These are phyloP conservation scores for Kwoniella shivajii DNA, from an alignment of 1,284 basidiomycete species.

Conservation along the genomic window DNA sequence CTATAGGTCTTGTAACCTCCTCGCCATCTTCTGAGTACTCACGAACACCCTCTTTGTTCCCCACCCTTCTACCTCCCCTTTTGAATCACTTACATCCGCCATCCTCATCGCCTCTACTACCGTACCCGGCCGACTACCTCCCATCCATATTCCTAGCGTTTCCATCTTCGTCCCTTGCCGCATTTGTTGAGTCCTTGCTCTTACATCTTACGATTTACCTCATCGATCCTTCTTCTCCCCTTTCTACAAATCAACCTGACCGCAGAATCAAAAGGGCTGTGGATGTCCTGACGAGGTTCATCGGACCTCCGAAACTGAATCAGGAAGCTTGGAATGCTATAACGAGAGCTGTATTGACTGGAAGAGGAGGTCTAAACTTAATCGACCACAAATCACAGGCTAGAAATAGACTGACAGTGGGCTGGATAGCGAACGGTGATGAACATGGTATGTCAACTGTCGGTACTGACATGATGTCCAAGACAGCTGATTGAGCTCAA, in stretches of 20 bases:
- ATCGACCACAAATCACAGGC: conserved; percentile 16
- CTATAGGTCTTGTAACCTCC: conserved; percentile 35
- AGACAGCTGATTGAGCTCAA: conserved; percentile 38
- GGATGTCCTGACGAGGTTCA: conserved; percentile 23
- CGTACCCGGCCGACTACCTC: conserved; percentile 58
- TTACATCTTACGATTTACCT: conserved; percentile 26
- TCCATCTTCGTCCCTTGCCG: conserved; percentile 53
- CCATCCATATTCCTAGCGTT: conserved; percentile 67
- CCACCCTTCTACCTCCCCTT: conserved; percentile 40
- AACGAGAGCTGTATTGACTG: conserved; percentile 9
- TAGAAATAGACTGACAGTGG: conserved; percentile 35
- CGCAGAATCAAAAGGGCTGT: conserved; percentile 26
- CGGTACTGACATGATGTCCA: too few species aligned
- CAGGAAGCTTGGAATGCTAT: conserved; percentile 42
- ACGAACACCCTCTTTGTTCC: conserved; percentile 32
- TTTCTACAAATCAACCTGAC: conserved; percentile 24
- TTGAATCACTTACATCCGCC: conserved; percentile 57
- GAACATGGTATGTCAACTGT: conserved; percentile 18
- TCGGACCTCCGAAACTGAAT: conserved; percentile 30
- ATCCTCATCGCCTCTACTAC: conserved; percentile 60
- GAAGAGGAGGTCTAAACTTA: conserved; percentile 3
- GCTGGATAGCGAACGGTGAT: conserved; percentile 32
- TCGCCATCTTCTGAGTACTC: conserved; percentile 5
- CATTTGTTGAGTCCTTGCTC: conserved; percentile 31
- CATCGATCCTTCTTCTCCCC: not conserved